A percentile compares a stretch with the other conserved stretches of the same genome.
Conservation (phyloP, 495 filamentous ascomycete species). For the Aspergillus steynii region DNA sequence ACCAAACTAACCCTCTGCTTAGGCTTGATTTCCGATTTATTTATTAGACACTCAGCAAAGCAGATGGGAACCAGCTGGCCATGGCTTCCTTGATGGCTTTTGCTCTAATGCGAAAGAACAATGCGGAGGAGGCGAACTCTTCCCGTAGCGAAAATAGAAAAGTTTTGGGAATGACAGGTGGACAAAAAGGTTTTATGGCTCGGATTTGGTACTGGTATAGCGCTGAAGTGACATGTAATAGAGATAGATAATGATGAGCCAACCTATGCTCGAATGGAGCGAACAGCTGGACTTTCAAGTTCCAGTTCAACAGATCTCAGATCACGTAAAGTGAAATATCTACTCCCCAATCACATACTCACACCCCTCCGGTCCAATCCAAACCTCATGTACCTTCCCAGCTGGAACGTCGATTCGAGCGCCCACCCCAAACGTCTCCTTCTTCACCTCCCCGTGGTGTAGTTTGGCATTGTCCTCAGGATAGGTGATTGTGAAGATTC, state of each 20-base stretch:
- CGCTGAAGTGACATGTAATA: not conserved
- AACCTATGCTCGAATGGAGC: not conserved
- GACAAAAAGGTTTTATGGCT: not conserved
- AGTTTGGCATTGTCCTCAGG: conserved; percentile 59
- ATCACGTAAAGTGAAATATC: not conserved
- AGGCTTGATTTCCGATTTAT: conserved; percentile 57
- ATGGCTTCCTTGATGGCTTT: conserved; percentile 1
- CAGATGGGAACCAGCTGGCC: conserved; percentile 4
- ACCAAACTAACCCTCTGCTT: not conserved
- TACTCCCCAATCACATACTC: conserved; percentile 85
- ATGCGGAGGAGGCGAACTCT: not conserved
- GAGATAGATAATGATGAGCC: not conserved
- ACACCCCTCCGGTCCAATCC: conserved; percentile 76
- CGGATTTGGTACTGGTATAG: not conserved
- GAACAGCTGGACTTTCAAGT: not conserved
- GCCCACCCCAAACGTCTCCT: conserved; percentile 68
- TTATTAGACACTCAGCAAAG: conserved; percentile 30
- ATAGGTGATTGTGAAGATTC: conserved; percentile 71
- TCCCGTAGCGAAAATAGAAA: too few species aligned
- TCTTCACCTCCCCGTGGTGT: conserved; percentile 42
- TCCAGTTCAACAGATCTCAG: not conserved
- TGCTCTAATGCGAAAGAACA: conserved; percentile 1
- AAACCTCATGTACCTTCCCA: conserved; percentile 73
- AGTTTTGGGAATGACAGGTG: not conserved
- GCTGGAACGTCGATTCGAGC: conserved; percentile 77